A percentile compares a stretch with the other conserved stretches of the same genome.
These are phyloP conservation scores for Colletotrichum cordylinicola DNA, from an alignment of 2,329 filamentous ascomycete species.

Conservation along the genomic window DNA sequence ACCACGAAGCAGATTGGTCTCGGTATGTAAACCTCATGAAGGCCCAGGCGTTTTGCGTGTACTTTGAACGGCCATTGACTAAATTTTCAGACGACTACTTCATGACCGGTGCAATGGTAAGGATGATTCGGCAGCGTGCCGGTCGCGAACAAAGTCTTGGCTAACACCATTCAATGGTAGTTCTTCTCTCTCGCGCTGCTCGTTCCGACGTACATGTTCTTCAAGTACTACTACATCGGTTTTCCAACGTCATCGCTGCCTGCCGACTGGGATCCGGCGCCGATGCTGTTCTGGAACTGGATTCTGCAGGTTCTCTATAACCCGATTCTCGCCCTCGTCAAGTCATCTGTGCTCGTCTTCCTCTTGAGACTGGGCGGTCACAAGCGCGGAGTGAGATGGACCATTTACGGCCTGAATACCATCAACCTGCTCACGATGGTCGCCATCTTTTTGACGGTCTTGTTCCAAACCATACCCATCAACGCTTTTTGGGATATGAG, in stretches of 20 bases:
- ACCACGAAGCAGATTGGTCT: not conserved
- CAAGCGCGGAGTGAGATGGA: slow-evolving; percentile 28
- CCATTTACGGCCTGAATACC: slow-evolving; percentile 33
- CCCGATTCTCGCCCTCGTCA: slow-evolving; percentile 47
- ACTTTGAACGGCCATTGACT: not conserved
- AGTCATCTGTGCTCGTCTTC: slow-evolving; percentile 38
- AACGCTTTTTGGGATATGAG: slow-evolving; percentile 35
- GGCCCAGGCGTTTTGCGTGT: too few species aligned
- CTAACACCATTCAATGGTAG: not conserved
- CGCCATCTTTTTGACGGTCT: slow-evolving; percentile 39
- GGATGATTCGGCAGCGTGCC: not conserved
- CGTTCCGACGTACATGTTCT: slow-evolving; percentile 9
- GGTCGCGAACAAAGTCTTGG: not conserved
- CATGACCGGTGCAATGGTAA: slow-evolving; percentile 8
- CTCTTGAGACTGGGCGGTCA: slow-evolving; percentile 35
- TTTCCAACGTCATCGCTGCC: not conserved
- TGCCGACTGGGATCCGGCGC: not conserved
- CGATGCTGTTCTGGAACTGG: slow-evolving; percentile 10
- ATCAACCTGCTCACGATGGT: slow-evolving; percentile 39
- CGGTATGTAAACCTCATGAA: not conserved
- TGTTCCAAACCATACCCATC: slow-evolving; percentile 46
- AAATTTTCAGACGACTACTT: slow-evolving; percentile 1
- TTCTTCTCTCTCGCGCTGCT: not conserved
- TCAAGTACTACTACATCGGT: slow-evolving; percentile 9
- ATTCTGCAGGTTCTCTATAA: slow-evolving; percentile 45